Base-by-base conservation (phyloP, 257 asterid genomes). In the Penstemon davidsonii region DNA sequence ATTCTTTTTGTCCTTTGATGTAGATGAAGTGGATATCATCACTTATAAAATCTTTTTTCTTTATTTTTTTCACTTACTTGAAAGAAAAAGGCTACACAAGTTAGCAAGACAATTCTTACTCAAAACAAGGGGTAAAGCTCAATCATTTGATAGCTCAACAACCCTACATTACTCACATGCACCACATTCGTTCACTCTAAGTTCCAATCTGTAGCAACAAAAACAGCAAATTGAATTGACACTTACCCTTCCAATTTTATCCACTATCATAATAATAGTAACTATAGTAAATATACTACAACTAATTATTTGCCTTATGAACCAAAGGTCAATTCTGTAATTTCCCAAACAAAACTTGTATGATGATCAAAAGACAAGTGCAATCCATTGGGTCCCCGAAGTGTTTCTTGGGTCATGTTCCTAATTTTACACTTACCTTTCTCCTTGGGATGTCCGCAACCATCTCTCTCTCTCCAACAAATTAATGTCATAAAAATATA, bases 361-460 rank as follows among this genome's bases (percentile, higher is more conserved):
- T 73, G 70, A 76, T 74, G 69, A 78, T 75, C n/a, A 53, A 72
- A 80, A 84, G 88, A 77, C 92, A 84, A 76, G 73, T 57, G 84
- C 85, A 83, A 87, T 80, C 72, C 74, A 72, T 55, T 75, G 84
- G 91, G 89, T 67, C 89, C 89, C 89, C 90, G 78, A 71, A 74
- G 79, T 82, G 83, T 81, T 75, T 75, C 80, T 82, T 70, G 71
- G 74, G 81, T 86, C 82, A 72, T 83, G 81, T 82, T 83, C 85
- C 82, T 69, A 78, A 8, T 71, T 83, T 63, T 69, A 69, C 81
- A 72, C 79, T 77, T 57, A 58, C 13, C 49, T 65, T 65, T 37
- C 79, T 66, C 76, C 74, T 83, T 71, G 82, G 76, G 83, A 82
- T 76, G 73, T 81, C 89, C 85, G 82, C 84, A 84, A 79, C 84